Evolutionary conservation across 2,329 filamentous ascomycete species (phyloP).

Genomic region (Colletotrichum shisoi): DNA sequence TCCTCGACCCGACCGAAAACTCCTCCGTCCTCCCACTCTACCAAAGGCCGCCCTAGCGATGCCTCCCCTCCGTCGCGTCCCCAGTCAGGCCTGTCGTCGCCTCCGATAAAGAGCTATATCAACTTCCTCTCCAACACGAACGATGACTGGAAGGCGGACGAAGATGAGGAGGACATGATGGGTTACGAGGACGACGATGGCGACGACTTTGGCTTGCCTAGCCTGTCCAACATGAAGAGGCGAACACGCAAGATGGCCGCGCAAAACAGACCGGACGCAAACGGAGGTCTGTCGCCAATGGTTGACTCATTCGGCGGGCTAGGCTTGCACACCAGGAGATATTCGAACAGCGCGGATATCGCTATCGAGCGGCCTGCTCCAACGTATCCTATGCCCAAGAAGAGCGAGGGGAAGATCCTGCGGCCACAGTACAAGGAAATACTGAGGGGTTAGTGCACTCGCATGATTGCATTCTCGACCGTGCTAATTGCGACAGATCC

Average conservation of each 20-base stretch:
- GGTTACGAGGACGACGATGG: conserved; percentile 87
- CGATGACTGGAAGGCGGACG: conserved; percentile 80
- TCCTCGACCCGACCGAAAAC: conserved; percentile 75
- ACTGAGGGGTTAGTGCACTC: conserved; percentile 64
- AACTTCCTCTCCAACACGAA: conserved; percentile 83
- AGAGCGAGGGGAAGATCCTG: conserved; percentile 91
- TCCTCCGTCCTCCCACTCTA: conserved; percentile 69
- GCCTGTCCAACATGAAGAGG: conserved; percentile 87
- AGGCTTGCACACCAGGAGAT: conserved; percentile 60
- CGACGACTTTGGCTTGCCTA: conserved; percentile 94
- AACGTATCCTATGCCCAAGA: conserved; percentile 86
- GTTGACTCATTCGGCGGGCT: conserved; percentile 49
- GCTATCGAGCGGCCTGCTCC: conserved; percentile 85
- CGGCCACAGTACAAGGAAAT: conserved; percentile 98
- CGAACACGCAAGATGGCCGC: conserved; percentile 66
- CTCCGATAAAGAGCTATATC: conserved; percentile 77
- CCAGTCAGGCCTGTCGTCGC: conserved; percentile 63
- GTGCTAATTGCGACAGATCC: conserved; percentile 63
- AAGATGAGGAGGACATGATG: conserved; percentile 76
- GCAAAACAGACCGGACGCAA: conserved; percentile 49
- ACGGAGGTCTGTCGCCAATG: conserved; percentile 48
- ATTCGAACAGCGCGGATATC: conserved; percentile 91
- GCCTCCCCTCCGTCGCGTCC: conserved; percentile 65
- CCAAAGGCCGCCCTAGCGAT: conserved; percentile 62
- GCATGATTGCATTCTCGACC: conserved; percentile 2